A percentile compares a stretch with the other conserved stretches of the same genome.
Conservation (phyloP, 2,329 filamentous ascomycete genomes). For the Thelonectria discophora region DNA sequence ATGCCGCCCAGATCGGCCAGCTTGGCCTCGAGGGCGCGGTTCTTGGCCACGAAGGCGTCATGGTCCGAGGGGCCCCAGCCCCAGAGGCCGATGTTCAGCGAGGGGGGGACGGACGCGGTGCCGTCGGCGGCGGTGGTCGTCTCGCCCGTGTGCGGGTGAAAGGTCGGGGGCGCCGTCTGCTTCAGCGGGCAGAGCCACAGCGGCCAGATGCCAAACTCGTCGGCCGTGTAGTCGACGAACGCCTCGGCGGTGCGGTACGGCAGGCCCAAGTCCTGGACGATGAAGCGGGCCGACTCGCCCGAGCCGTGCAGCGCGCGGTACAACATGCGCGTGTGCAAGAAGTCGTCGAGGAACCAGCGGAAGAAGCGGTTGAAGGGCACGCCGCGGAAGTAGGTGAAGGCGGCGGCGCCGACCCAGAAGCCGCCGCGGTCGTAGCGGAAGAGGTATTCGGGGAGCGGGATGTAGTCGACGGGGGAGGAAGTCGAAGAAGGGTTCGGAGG, state of each 20-base stretch:
- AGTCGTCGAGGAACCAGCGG: constrained; percentile 66
- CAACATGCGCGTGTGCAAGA: constrained; percentile 69
- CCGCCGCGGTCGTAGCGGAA: constrained; percentile 71
- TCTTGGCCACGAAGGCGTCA: constrained; percentile 71
- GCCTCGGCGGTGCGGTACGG: constrained; percentile 57
- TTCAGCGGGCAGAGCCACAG: constrained; percentile 44
- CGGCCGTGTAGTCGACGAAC: constrained; percentile 45
- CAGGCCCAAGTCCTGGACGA: constrained; percentile 71
- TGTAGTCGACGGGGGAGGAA: constrained; percentile 30
- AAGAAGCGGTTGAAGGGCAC: constrained; percentile 67
- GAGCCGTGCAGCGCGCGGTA: constrained; percentile 70
- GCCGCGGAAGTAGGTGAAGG: constrained; percentile 61
- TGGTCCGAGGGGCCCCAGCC: constrained; percentile 71
- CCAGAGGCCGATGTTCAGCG: constrained; percentile 79
- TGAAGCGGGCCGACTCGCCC: constrained; percentile 63
- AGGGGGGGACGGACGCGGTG: constrained; percentile 44
- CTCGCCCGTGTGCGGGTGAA: constrained; percentile 28
- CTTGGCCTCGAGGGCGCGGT: constrained; percentile 75
- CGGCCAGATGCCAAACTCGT: constrained; percentile 40
- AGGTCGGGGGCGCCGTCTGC: constrained; percentile 31
- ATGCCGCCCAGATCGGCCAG: constrained; percentile 75
- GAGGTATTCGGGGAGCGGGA: constrained; percentile 57
- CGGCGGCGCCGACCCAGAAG: constrained; percentile 70
- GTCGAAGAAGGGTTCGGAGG: constrained; percentile 36
- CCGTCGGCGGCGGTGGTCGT: constrained; percentile 23